Percentiles rank a stretch among this genome's conserved stretches.
phyloP scores from a whole-genome alignment of 495 filamentous ascomycete species.

The Hypoxylon cercidicola region DNA sequence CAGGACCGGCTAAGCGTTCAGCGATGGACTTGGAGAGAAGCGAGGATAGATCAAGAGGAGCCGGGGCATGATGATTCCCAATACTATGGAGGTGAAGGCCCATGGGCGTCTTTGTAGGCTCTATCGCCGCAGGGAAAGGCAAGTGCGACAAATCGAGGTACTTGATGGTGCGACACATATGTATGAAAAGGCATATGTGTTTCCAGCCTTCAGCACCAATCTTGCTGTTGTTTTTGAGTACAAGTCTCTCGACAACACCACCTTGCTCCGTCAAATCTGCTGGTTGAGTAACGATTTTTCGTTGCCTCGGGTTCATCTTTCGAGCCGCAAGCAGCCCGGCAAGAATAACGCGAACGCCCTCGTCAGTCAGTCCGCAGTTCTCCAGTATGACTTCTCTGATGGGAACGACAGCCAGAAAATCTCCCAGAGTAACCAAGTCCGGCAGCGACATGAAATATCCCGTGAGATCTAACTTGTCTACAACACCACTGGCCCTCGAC shows the following conservation, averaged over 20 bases:
- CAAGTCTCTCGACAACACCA: constrained; percentile 86
- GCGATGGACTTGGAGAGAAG: constrained; percentile 78
- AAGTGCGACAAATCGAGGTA: constrained; percentile 87
- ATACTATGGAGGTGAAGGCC: constrained; percentile 32
- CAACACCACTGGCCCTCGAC: constrained; percentile 70
- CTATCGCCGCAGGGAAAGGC: constrained; percentile 70
- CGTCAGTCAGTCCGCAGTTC: constrained; percentile 85
- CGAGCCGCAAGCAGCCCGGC: constrained; percentile 87
- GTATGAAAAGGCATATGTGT: constrained; percentile 87
- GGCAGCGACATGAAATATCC: constrained; percentile 83
- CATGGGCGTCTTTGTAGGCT: constrained; percentile 38
- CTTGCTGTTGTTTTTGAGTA: constrained; percentile 87
- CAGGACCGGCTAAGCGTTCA: constrained; percentile 76
- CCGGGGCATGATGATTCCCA: constrained; percentile 22
- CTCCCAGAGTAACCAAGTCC: constrained; percentile 86
- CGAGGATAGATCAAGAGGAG: constrained; percentile 46
- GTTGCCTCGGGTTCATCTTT: constrained; percentile 58
- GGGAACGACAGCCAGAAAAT: constrained; percentile 94
- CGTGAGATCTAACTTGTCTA: constrained; percentile 83
- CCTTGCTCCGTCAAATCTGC: constrained; percentile 54
- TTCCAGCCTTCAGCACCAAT: constrained; percentile 90
- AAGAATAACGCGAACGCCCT: constrained; percentile 84
- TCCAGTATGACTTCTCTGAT: constrained; percentile 86
- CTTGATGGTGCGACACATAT: constrained; percentile 87
- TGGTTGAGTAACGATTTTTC: constrained; percentile 46